Base-by-base conservation (phyloP, 129 eudicot genomes). In the Erigeron canadensis region DNA sequence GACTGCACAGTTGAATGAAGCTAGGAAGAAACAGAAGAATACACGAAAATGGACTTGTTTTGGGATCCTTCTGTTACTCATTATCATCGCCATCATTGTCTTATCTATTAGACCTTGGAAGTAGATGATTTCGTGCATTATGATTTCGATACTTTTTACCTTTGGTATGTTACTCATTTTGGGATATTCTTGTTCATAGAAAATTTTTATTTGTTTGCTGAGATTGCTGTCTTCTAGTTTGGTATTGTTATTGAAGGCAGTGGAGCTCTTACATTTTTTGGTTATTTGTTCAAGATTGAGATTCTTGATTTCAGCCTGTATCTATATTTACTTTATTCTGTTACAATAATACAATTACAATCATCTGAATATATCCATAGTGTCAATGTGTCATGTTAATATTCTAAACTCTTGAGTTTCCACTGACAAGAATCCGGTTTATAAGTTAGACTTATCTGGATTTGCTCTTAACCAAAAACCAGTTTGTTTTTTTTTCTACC, bases 1-100 rank as follows among this genome's bases (percentile, higher is more conserved):
- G 13, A 70, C 86, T 2, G 55, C 48, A 13, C 83, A 85, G 67
- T 79, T 85, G 15, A 44, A 56, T 51, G 85, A 64, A 50, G 90
- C 90, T 1, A 70, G 80, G 51, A 74, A 78, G 78, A 71, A 79
- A 4, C 86, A 82, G 41, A 70, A 75, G 78, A 82, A 78, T 19
- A 73, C 86, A 0, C 51, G 86, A 37, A 82, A 82, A 22, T 82
- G 86, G 86, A 70, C 82, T 48, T 82, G 86, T 57, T 82, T 69
- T 43, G 81, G 54, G 4, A 74, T 82, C 63, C 76, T 78, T 19
- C 44, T 82, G 63, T 40, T 81, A 61, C 65, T 81, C 7, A 77
- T 81, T 18, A 74, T 77, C 44, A 74, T 77, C 11, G 82, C 82
- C 11, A 73, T 81, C 40, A 46, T 81, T 42, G 34, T 81, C 10